Conservation (phyloP, 441 rosid species). For the Croton laevigatus region DNA sequence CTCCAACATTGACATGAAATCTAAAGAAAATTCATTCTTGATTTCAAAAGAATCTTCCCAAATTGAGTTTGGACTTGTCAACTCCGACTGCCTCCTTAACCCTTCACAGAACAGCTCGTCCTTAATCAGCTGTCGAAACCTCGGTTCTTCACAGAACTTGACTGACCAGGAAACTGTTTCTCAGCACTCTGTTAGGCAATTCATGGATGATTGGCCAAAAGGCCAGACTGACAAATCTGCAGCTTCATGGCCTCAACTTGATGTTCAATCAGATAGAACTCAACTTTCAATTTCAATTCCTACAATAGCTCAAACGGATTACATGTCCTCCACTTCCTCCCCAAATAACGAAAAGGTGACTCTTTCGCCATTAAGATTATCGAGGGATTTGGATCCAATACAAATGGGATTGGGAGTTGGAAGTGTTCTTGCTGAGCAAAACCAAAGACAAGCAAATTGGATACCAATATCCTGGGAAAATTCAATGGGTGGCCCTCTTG, state of each 20-base stretch:
- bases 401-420: conserved; percentile 52
- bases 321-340: conserved; percentile 49
- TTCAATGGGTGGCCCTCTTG: conserved; percentile 81
- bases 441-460: conserved; percentile 55
- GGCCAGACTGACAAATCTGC: conserved; percentile 33
- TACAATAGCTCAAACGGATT: conserved; percentile 38
- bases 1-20: conserved; percentile 27
- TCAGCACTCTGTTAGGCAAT: conserved; percentile 45
- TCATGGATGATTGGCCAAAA: conserved; percentile 61
- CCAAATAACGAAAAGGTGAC: conserved; percentile 40
- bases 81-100: conserved; percentile 39
- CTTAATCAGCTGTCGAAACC: conserved; percentile 28
- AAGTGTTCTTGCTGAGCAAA: conserved; percentile 30
- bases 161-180: conserved; percentile 34
- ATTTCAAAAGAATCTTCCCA: conserved; percentile 29
- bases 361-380: conserved; percentile 50
- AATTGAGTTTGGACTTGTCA: conserved; percentile 36
- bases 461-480: conserved; percentile 69
- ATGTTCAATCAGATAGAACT: conserved; percentile 46
- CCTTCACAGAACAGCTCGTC: conserved; percentile 34
- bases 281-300: conserved; percentile 57
- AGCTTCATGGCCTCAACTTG: conserved; percentile 44
- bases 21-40: conserved; percentile 31
- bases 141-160: conserved; percentile 31
- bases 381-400: conserved; percentile 43